These are phyloP conservation scores for Striga asiatica DNA, from an alignment of 257 asterid species.

Conservation along the genomic window DNA sequence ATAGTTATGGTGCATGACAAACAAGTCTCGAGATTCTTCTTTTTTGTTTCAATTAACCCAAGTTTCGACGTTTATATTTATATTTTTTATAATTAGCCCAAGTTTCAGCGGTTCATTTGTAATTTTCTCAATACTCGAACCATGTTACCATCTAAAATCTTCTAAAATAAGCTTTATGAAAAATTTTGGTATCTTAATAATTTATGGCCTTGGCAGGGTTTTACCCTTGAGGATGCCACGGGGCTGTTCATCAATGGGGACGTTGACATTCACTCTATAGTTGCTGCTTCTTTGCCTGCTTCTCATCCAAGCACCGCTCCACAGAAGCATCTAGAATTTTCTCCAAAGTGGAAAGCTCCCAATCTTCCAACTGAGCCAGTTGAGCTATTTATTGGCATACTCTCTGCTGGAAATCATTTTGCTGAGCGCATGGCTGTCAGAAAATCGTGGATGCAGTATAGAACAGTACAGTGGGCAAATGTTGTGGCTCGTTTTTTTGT, in stretches of 20 bases:
- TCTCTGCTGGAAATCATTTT: constrained; percentile 93
- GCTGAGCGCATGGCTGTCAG: constrained; percentile 95
- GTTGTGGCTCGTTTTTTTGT: constrained; percentile 77
- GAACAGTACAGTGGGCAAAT: constrained; percentile 44
- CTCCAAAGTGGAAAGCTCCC: constrained; percentile 68
- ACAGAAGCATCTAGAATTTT: constrained; percentile 61
- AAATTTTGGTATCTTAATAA: not conserved
- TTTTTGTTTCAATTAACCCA: too few species aligned
- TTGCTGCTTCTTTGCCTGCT: constrained; percentile 82
- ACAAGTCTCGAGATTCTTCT: too few species aligned
- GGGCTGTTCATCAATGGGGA: constrained; percentile 73
- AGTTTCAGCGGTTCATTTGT: too few species aligned
- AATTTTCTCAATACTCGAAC: too few species aligned
- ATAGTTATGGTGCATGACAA: too few species aligned
- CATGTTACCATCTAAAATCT: not conserved
- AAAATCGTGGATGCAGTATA: constrained; percentile 88
- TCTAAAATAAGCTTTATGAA: not conserved
- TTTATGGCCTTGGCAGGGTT: constrained; percentile 44
- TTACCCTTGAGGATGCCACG: constrained; percentile 87
- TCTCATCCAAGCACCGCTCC: constrained; percentile 77
- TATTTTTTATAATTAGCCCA: too few species aligned
- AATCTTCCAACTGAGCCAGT: constrained; percentile 48
- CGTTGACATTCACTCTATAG: constrained; percentile 50
- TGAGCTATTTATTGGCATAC: constrained; percentile 81
- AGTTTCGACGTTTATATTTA: too few species aligned